Conservation (phyloP, 2,329 filamentous ascomycete species). For the Dothistroma pini region DNA sequence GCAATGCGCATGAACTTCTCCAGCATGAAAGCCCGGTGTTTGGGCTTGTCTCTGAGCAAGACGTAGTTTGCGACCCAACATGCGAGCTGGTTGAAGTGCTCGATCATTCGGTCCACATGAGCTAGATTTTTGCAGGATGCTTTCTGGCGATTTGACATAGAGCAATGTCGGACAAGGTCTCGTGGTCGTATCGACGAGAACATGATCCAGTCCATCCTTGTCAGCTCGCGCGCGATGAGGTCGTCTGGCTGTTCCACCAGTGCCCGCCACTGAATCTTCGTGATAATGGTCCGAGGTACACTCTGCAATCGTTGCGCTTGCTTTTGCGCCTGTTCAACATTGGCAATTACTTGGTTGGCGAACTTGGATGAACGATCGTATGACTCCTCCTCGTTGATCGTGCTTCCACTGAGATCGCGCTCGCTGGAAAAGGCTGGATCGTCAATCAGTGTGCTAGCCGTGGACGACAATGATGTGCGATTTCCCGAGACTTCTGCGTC, state of each 20-base stretch:
- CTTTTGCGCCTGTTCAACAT: constrained; percentile 74
- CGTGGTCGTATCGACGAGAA: constrained; percentile 91
- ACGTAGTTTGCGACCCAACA: constrained; percentile 54
- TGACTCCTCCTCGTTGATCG: constrained; percentile 26
- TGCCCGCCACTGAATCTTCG: constrained; percentile 82
- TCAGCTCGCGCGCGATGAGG: constrained; percentile 84
- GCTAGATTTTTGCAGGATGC: constrained; percentile 60
- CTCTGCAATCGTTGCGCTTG: constrained; percentile 72
- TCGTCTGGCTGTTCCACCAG: constrained; percentile 86
- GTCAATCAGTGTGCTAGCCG: constrained; percentile 35
- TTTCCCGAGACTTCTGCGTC: constrained; percentile 43
- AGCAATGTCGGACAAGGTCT: constrained; percentile 89
- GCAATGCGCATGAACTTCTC: constrained; percentile 96
- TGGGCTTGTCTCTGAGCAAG: constrained; percentile 88
- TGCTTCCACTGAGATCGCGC: constrained; percentile 30
- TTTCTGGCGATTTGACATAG: constrained; percentile 59
- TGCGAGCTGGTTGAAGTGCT: constrained; percentile 64
- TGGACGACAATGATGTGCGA: constrained; percentile 34
- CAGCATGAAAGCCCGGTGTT: constrained; percentile 84
- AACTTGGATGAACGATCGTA: constrained; percentile 30
- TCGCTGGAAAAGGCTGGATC: constrained; percentile 31
- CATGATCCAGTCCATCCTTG: constrained; percentile 96
- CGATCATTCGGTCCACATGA: constrained; percentile 92
- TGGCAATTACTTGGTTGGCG: constrained; percentile 54
- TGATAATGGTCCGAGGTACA: constrained; percentile 64